Evolutionary conservation across 345 rosid species (phyloP), one percentile per base, ranked within the genome.

Genomic region (Aquilaria yunnanensis): DNA sequence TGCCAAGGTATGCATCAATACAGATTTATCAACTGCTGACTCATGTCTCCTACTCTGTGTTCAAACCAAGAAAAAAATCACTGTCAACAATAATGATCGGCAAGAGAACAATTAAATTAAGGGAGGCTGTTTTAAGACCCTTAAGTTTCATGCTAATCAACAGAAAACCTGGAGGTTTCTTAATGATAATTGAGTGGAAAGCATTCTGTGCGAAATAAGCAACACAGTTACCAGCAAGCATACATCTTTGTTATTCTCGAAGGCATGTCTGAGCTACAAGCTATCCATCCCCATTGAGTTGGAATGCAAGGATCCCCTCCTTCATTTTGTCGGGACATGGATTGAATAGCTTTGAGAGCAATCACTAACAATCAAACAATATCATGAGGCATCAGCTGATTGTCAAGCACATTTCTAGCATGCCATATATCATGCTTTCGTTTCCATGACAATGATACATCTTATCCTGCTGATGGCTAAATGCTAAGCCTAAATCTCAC

Each of bases 271-370:
- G 77, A 69, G 78, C 85, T 75, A 67, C 99, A 94, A 64, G 69
- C 75, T 71, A 94, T 76, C 99, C 97, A 86, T 9, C 81, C 83
- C 96, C 96, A 90, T 10, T 60, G 76, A 66, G 72, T 76, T 6
- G 99, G 99, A 56, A 88, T 75, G 70, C 99, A 94, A 54, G 99
- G 99, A 76, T 94, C 99, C 56, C 96, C 96, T 59, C 84, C 87
- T 68, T 86, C 92, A 65, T 77, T 85, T 37, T 77, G 72, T 85
- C 82, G 81, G 67, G 85, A 75, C 81, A 80, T 64, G 51, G 62
- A 68, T 53, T 78, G 77, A 70, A 95, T 59, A 65, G 81, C 80
- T 54, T 81, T 76, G 37, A 95, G 83, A 65, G 62, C 87, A 65
- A 45, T 60, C 75, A 84, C 99, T 95, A 82, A 65, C 67, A 67